Evolutionary conservation across 768 basidiomycete genomes (phyloP), one percentile per base, ranked within the genome.

Genomic region (Coprinellus micaceus): DNA sequence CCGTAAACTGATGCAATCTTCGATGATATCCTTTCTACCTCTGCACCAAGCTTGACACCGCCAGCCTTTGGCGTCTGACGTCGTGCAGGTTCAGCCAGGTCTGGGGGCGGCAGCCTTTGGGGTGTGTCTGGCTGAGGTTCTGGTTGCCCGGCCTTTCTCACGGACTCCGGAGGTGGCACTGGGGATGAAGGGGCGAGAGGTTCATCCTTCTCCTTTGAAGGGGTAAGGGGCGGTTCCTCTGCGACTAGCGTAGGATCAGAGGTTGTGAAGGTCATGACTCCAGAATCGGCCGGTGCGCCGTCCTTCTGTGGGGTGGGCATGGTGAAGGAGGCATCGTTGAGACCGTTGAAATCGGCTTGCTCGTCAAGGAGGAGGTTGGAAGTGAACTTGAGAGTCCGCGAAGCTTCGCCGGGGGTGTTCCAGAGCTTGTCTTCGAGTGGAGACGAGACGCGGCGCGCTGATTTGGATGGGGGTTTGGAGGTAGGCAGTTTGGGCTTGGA

Each of bases 331-430:
- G 76, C 74, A 54, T 74, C 74, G 17, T 80, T 77, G 15, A 81
- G 61, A 60, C 84, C 77, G 0, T 70, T 78, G 28, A 87, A 69
- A 61, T 88, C 82, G 2, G 83, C 77, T 19, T 82, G 71, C 60
- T 89, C 88, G 59, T 88, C 80, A 65, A 83, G 67, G 26, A 86
- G 71, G 13, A 83, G 73, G 57, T 83, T 83, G 39, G 85, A 82
- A 1, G 79, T 78, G 59, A 90, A 88, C 51, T 79, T 81, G 13
- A 89, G 72, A 0, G 81, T 82, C 37, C 84, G 83, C 13, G 77
- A 79, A 1, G 79, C 65, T 10, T 70, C 69, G 2, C 77, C 77
- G 6, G 85, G 83, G 0, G 85, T 84, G 28, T 76, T 79, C 84
- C 86, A 88, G 63, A 86, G 84, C 40, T 74, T 75, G 36, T 83